Evolutionary conservation across 2,329 filamentous ascomycete genomes (phyloP), one percentile per base, ranked within the genome.

Genomic region (Exutisphaerella laricina): DNA sequence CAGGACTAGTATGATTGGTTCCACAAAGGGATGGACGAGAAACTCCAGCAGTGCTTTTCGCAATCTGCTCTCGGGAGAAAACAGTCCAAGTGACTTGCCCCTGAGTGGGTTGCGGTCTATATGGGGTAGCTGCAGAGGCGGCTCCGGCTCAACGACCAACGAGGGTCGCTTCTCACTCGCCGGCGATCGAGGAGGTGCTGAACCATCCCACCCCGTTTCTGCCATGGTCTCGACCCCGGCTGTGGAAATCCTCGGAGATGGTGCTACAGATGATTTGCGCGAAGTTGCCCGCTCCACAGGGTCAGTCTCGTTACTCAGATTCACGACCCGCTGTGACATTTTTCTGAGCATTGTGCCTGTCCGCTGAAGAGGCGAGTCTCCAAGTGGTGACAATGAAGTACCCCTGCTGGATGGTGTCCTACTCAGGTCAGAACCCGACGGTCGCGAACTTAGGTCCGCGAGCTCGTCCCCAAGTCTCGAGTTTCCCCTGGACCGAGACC

Each of bases 321-420:
- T 97, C 59, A 98, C 92, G 43, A 98, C 89, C 70, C 92, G 87
- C 69, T 96, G 89, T 22, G 94, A 97, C 80, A 98, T 94, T 54
- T 80, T 80, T 51, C 72, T 65, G 59, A 75, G 60, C 58, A 77
- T 70, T 46, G 70, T 73, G 17, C 70, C 67, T 28, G 71, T 73
- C 43, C 73, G 63, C 33, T 66, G 63, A 34, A 77, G 60, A 16
- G 72, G 68, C 28, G 71, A 73, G 26, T 67, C 67, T 12, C 64
- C 60, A 13, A 62, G 60, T 26, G 71, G 67, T 32, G 71, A 73
- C 13, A 72, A 59, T 5, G 71, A 73, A 33, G 69, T 62, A 43
- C 67, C 65, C 16, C 65, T 56, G 25, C 68, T 43, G 78, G 71
- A 53, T 67, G 78, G 58, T 67, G 70, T 63, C 38, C 62, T 63